Evolutionary conservation across 495 filamentous ascomycete genomes (phyloP).

Genomic region (Aspergillus homomorphus): DNA sequence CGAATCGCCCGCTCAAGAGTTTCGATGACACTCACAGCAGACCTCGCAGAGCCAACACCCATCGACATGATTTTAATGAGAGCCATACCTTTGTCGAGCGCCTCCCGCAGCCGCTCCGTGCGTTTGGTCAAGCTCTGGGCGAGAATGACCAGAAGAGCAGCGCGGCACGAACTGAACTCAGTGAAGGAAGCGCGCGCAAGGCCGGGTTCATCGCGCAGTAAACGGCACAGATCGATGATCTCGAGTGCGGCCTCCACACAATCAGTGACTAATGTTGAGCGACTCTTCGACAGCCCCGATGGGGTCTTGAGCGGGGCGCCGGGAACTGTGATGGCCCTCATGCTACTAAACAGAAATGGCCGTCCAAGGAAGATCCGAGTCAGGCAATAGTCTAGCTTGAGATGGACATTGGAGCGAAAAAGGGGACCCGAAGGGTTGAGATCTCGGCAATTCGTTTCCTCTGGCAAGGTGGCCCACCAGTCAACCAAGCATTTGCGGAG

Average conservation of each 20-base stretch:
- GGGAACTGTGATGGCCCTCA: conserved; percentile 29
- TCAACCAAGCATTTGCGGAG: conserved; percentile 42
- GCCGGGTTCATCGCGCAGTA: conserved; percentile 46
- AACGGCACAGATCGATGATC: conserved; percentile 46
- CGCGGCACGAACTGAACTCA: conserved; percentile 51
- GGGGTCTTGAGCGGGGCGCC: conserved; percentile 28
- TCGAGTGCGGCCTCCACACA: conserved; percentile 50
- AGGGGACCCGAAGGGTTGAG: conserved; percentile 37
- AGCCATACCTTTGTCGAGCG: conserved; percentile 46
- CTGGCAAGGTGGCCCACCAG: conserved; percentile 50
- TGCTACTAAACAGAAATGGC: conserved; percentile 48
- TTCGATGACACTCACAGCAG: conserved; percentile 51
- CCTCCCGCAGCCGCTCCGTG: conserved; percentile 44
- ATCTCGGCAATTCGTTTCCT: conserved; percentile 42
- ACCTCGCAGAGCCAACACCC: conserved; percentile 48
- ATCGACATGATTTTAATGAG: conserved; percentile 53
- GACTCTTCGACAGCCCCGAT: conserved; percentile 38
- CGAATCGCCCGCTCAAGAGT: conserved; percentile 48
- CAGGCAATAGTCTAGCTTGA: conserved; percentile 50
- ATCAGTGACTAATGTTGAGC: conserved; percentile 43
- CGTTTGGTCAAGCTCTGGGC: conserved; percentile 49
- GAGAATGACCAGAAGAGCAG: conserved; percentile 47
- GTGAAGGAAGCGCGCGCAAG: conserved; percentile 51
- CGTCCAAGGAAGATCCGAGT: conserved; percentile 49
- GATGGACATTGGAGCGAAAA: conserved; percentile 48